These are phyloP conservation scores for Penicillium ochrochloron DNA, from an alignment of 495 filamentous ascomycete genomes.

Conservation along the genomic window DNA sequence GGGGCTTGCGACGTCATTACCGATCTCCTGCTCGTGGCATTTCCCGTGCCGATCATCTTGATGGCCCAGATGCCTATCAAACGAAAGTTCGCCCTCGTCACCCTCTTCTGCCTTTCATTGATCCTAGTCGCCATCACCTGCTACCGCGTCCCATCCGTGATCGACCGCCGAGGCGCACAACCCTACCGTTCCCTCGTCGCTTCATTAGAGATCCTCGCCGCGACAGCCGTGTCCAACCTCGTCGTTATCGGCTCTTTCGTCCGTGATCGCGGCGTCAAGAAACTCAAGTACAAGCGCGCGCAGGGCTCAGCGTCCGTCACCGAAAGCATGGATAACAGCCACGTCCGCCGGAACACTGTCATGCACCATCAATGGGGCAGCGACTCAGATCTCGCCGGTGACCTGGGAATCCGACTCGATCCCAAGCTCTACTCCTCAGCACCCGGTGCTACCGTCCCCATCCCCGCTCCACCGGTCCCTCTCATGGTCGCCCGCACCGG, in stretches of 20 bases:
- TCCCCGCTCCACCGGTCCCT: constrained; percentile 44
- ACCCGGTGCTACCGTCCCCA: background rate
- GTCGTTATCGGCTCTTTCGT: constrained; percentile 83
- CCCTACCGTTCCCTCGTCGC: constrained; percentile 77
- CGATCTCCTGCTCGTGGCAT: constrained; percentile 82
- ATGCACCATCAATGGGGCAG: constrained; percentile 76
- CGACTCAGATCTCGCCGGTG: constrained; percentile 77
- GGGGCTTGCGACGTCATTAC: constrained; percentile 84
- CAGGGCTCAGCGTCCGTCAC: constrained; percentile 59
- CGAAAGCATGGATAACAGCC: constrained; percentile 56
- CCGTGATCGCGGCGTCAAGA: constrained; percentile 77
- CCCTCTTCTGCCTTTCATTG: constrained; percentile 82
- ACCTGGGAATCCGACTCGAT: constrained; percentile 68
- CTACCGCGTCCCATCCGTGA: constrained; percentile 76
- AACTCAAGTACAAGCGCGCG: constrained; percentile 65
- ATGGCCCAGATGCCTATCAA: constrained; percentile 69
- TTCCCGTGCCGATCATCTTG: constrained; percentile 86
- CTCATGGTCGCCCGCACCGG: constrained; percentile 33
- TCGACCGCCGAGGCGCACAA: constrained; percentile 64
- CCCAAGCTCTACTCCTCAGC: constrained; percentile 57
- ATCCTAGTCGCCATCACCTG: constrained; percentile 73
- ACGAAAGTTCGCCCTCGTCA: constrained; percentile 66
- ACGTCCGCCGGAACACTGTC: constrained; percentile 52
- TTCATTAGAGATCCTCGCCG: constrained; percentile 76
- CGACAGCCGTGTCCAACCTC: constrained; percentile 75